A percentile compares a stretch with the other conserved stretches of the same genome.
Conservation (phyloP, 1,284 basidiomycete genomes). For the Clitocybe nebularis region DNA sequence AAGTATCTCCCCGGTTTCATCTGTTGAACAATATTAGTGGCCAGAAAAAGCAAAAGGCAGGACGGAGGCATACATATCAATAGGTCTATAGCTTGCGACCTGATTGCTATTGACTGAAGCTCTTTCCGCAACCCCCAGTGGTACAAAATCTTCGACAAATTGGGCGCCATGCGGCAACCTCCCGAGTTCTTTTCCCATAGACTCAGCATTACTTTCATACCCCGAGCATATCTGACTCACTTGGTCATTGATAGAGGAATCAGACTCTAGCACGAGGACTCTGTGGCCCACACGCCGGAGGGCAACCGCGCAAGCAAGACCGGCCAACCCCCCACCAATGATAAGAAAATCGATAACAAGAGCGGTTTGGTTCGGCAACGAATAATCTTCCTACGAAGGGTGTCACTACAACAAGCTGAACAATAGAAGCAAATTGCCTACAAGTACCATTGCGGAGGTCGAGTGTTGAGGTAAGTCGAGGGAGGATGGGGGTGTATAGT, state of each 20-base stretch:
- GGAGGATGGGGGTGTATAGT: too few species aligned
- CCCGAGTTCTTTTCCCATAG: conserved; percentile 22
- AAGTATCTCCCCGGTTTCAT: conserved; percentile 41
- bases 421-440: too few species aligned
- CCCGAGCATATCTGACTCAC: conserved; percentile 11
- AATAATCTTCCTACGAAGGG: too few species aligned
- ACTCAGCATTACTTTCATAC: conserved; percentile 1
- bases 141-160: conserved; percentile 51
- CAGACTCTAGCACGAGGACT: conserved; percentile 50
- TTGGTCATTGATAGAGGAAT: conserved; percentile 23
- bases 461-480: too few species aligned
- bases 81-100: conserved; percentile 37
- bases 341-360: conserved; percentile 43
- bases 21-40: conserved; percentile 13
- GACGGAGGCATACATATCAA: conserved; percentile 29
- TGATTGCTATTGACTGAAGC: conserved; percentile 31
- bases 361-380: conserved; percentile 19
- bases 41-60: background rate
- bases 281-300: conserved; percentile 53
- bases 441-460: too few species aligned
- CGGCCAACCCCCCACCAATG: conserved; percentile 51
- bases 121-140: conserved; percentile 47
- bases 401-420: too few species aligned
- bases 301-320: conserved; percentile 52
- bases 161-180: conserved; percentile 52